A percentile compares a stretch with the other conserved stretches of the same genome.
These are phyloP conservation scores for Xanthoconium stramineum DNA, from an alignment of 768 basidiomycete genomes.

Conservation along the genomic window DNA sequence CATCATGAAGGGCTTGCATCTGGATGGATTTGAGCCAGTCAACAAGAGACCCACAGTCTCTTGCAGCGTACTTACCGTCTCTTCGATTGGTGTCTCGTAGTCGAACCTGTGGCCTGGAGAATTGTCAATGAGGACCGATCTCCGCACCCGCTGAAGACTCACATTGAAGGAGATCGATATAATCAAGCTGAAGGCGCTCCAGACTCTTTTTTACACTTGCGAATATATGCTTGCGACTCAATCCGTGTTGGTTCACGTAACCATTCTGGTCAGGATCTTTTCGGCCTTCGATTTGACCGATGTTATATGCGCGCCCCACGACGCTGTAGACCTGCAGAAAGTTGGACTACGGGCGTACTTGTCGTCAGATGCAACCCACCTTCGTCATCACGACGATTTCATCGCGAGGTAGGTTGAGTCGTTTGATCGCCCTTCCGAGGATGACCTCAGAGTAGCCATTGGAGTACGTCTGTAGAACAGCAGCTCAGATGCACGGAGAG, in stretches of 20 bases:
- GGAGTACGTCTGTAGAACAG: conserved; percentile 49
- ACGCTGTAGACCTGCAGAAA: conserved; percentile 42
- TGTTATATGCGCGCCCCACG: conserved; percentile 19
- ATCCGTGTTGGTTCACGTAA: conserved; percentile 47
- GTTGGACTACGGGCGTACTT: not conserved
- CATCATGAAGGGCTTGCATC: conserved; percentile 51
- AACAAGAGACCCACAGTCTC: not conserved
- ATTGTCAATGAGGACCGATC: not conserved
- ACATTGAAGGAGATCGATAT: conserved; percentile 59
- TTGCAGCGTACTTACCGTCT: conserved; percentile 28
- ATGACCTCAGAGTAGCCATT: conserved; percentile 65
- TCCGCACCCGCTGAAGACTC: not conserved
- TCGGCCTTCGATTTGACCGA: conserved; percentile 8
- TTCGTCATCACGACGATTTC: conserved; percentile 81
- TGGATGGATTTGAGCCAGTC: not conserved
- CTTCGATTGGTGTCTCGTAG: conserved; percentile 47
- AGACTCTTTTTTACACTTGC: conserved; percentile 46
- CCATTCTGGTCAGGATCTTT: conserved; percentile 37
- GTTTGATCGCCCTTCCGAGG: conserved; percentile 69
- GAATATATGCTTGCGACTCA: conserved; percentile 58
- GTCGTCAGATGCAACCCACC: conserved; percentile 26
- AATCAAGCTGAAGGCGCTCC: conserved; percentile 44
- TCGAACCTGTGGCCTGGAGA: conserved; percentile 46
- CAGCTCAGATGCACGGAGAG: not conserved
- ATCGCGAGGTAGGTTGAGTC: conserved; percentile 63